A percentile compares a stretch with the other conserved stretches of the same genome.
phyloP scores from a whole-genome alignment of 2,329 filamentous ascomycete species.

The Botryotinia convoluta region DNA sequence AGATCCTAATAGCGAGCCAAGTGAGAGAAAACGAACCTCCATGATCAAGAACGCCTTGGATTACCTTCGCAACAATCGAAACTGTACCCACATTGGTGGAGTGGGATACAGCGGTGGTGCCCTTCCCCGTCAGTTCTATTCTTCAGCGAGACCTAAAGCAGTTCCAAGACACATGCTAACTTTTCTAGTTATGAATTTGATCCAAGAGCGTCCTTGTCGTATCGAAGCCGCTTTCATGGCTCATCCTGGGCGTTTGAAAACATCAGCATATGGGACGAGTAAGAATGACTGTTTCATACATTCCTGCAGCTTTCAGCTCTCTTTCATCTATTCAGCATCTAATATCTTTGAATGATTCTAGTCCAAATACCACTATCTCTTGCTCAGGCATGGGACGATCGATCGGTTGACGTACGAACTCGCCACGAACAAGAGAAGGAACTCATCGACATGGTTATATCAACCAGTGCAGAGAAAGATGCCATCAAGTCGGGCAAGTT shows the following conservation, averaged over 20 bases:
- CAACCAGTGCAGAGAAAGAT: not conserved
- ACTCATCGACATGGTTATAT: not conserved
- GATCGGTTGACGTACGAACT: not conserved
- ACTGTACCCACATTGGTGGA: not conserved
- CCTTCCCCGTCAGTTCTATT: not conserved
- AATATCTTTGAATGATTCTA: not conserved
- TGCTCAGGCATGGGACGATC: not conserved
- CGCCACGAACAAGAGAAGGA: not conserved
- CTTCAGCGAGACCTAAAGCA: not conserved
- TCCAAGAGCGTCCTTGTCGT: not conserved
- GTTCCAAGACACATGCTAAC: not conserved
- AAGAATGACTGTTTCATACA: not conserved
- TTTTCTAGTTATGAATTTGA: not conserved
- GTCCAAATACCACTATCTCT: not conserved
- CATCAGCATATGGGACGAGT: not conserved
- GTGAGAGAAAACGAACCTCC: not conserved
- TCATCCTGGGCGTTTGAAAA: not conserved
- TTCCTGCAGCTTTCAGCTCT: not conserved
- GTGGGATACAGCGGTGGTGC: not conserved
- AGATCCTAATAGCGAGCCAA: not conserved
- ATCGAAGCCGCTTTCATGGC: not conserved
- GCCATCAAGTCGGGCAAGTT: not conserved
- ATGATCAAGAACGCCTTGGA: not conserved
- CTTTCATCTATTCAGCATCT: not conserved
- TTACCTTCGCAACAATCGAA: not conserved